Base-by-base conservation (phyloP, 768 basidiomycete species). In the Heimioporus sp. region DNA sequence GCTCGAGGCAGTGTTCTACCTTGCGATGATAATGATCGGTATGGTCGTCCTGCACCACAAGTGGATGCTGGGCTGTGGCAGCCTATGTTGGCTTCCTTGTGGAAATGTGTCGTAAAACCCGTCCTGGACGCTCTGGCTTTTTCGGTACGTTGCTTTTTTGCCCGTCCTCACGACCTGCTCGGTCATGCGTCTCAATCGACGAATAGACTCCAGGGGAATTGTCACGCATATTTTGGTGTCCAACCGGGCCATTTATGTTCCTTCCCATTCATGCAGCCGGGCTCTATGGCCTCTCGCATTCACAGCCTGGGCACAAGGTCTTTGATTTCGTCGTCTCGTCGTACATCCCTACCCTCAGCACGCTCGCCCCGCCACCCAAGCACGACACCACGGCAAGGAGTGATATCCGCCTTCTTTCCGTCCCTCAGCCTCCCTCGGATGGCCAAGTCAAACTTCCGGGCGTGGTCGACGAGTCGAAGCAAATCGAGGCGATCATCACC, bases 341-440 rank as follows among this genome's bases (percentile, higher is more conserved):
- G n/a, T 72, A 72, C 44, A 60, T 61, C 1, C 64, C 68, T 2
- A 65, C 69, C 3, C 46, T 72, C 1, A 43, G 52, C 36, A 54
- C 61, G 2, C 50, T 69, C 32, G 3, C 43, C 2, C 36, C 55
- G 38, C 17, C 17, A 16, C 21, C 12, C 13, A 17, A 36, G 10
- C 16, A 4, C 13, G 15, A 42, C 28, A 16, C 12, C 9, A 13
- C 30, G 4, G 10, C 9, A 19, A 5, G 5, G 1, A 9, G 15
- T 9, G 38, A 37, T 11, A 13, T 47, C n/a, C 38, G 35, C 12
- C 21, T 63, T 5, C 48, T 63, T 12, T 40, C 48, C 10, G 46
- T 63, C 12, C 34, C 36, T 5, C 54, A 60, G 24, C 59, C 62
- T 12, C 20, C 44, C 5, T 49, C 63, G 20, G 56, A 50, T 24